Base-by-base conservation (phyloP, 2,329 filamentous ascomycete species). In the Xylariales sp. region DNA sequence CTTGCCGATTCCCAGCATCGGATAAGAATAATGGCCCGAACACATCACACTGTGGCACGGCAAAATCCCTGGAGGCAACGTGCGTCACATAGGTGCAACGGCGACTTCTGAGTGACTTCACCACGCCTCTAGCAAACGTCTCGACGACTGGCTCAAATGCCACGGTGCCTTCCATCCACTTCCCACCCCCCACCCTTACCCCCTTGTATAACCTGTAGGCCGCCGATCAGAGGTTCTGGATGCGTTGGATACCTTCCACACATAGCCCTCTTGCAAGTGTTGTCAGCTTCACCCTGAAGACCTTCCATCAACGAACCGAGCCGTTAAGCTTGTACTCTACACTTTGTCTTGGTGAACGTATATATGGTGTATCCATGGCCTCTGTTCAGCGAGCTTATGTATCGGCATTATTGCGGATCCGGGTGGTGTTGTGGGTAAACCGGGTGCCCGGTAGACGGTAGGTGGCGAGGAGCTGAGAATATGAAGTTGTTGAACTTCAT, bases 151-250 rank as follows among this genome's bases (percentile, higher is more conserved):
- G 55, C 43, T 65, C 45, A 52, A 63, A 57, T 69, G 60, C 52
- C 56, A 67, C 59, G 36, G 50, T 64, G 55, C 58, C 50, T 34
- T 36, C 41, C 46, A 32, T 36, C 39, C 52, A 23, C 55, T 46
- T 39, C 39, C 12, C 36, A 50, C 39, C 39, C 39, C 53, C 28
- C 18, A n/a, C 36, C 53, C 53, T 43, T 9, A 43, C 43, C 6
- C 28, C 23, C 39, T 39, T 48, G 28, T 52, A 39, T 32, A 49
- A 36, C 12, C 30, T 67, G 62, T 57, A 64, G 53, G 61, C 23
- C 34, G 64, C 59, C 43, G 62, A 68, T 65, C 69, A 61, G 36
- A 69, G 50, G 67, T 58, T 68, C 61, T 69, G 68, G 61, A 62
- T 23, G 32, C 34, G 18, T 32, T 43, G 45, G 28, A 43, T 16